These are phyloP conservation scores for Pascua guehoae DNA, from an alignment of 1,284 basidiomycete genomes.

Conservation along the genomic window DNA sequence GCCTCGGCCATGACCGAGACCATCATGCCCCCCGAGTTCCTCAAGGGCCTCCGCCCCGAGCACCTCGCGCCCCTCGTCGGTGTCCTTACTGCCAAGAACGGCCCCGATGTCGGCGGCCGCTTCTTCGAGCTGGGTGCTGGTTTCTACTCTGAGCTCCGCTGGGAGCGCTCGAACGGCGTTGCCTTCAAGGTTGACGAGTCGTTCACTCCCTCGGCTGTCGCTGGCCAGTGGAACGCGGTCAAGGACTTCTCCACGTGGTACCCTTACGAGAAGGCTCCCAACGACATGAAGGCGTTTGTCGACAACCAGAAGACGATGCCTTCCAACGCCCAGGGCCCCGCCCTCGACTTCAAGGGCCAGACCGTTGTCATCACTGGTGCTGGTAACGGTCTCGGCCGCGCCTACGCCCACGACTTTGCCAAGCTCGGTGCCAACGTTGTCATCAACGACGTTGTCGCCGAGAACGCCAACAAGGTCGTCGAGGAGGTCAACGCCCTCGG, in stretches of 20 bases:
- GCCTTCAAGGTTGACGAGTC: constrained; percentile 83
- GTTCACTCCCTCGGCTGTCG: constrained; percentile 93
- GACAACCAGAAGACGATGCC: constrained; percentile 12
- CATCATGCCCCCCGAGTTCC: constrained; percentile 94
- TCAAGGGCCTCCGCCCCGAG: constrained; percentile 87
- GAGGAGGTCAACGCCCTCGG: constrained; percentile 82
- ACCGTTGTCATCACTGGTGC: constrained; percentile 94
- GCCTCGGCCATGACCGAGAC: constrained; percentile 93
- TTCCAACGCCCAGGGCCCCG: constrained; percentile 45
- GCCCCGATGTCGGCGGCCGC: constrained; percentile 77
- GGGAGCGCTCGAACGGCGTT: constrained; percentile 81
- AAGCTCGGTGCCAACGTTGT: constrained; percentile 92
- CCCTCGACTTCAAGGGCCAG: constrained; percentile 80
- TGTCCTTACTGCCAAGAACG: constrained; percentile 52
- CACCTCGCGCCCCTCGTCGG: constrained; percentile 90
- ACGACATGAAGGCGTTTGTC: constrained; percentile 61
- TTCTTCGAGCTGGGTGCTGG: constrained; percentile 94
- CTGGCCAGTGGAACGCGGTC: constrained; percentile 75
- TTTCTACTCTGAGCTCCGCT: constrained; percentile 85
- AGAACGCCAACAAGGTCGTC: constrained; percentile 77
- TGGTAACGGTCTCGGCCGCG: constrained; percentile 86
- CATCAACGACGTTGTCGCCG: constrained; percentile 90
- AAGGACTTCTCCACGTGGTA: constrained; percentile 66
- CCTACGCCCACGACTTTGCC: constrained; percentile 87
- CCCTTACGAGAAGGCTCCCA: constrained; percentile 53